Evolutionary conservation across 495 filamentous ascomycete genomes (phyloP), one percentile per base, ranked within the genome.

Genomic region (Penicillium salamii): DNA sequence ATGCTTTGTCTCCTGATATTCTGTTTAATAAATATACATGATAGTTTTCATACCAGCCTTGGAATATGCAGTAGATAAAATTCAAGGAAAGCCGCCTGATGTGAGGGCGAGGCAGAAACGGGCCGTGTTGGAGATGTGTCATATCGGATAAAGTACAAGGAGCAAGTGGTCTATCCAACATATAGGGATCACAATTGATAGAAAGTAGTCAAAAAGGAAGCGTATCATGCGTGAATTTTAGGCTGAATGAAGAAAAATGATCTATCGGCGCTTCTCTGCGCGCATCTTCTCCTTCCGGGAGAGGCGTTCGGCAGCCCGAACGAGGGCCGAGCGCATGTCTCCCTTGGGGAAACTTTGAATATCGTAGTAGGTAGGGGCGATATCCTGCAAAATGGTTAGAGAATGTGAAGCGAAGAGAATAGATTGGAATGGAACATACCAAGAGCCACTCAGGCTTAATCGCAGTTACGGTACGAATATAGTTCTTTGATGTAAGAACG

Each of bases 401-500:
- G 13, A 17, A 4, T 34, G n/a, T 32, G 28, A 17, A 37, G 11
- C 38, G 15, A 4, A 5, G 21, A 45, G 3, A 38, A 35, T 20
- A 13, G 9, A 34, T 52, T 15, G 6, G 40, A 44, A 19, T 32
- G 34, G 8, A 40, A 83, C 89, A 68, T 78, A 95, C 90, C 70
- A 97, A 66, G 42, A 99, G 78, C 93, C 93, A 99, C 46, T 77
- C 71, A 13, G 81, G 78, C 62, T 82, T 84, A 35, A 85, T 72
- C 15, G 76, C 73, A 13, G 80, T 84, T 15, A 83, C 74, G 0
- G 76, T 82, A 21, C 81, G 70, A 52, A 84, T 84, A 52, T 95
- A 99, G 67, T 97, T 95, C 79, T 97, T 97, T 7, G 84, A 90
- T 1, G 93, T 99, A 47, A 99, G 82, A 4, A 97, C 95, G 58